These are phyloP conservation scores for Skeletonema tropicum DNA, from an alignment of 108 stramenopile species.

Conservation along the genomic window DNA sequence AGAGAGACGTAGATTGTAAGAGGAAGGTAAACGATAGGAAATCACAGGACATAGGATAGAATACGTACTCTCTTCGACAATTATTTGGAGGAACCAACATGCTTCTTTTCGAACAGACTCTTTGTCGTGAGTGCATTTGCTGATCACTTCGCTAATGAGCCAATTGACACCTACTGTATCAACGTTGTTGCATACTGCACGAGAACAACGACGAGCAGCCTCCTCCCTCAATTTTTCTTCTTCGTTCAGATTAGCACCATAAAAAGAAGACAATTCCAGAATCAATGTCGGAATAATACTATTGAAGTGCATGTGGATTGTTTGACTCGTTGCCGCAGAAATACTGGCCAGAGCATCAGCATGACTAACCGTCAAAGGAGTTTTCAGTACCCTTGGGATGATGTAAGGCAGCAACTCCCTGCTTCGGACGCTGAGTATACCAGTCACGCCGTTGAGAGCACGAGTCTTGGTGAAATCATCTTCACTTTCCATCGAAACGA, in stretches of 20 bases:
- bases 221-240: conserved; percentile 66
- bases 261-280: conserved; percentile 67
- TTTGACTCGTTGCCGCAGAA: conserved; percentile 82
- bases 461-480: conserved; percentile 64
- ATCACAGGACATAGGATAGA: not conserved
- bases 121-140: conserved; percentile 80
- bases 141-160: conserved; percentile 79
- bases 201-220: conserved; percentile 62
- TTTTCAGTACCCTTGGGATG: conserved; percentile 86
- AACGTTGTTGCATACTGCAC: conserved; percentile 67
- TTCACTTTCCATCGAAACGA: conserved; percentile 79
- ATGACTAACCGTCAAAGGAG: conserved; percentile 85
- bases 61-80: conserved; percentile 84
- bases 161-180: conserved; percentile 82
- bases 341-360: conserved; percentile 90
- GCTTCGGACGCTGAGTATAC: conserved; percentile 90
- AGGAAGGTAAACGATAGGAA: not conserved
- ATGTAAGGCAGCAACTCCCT: conserved; percentile 94
- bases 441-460: conserved; percentile 93
- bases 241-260: conserved; percentile 37
- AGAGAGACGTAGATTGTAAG: conserved; percentile 20
- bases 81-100: conserved; percentile 77
- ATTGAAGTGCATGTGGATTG: conserved; percentile 85
- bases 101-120: conserved; percentile 69
- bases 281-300: conserved; percentile 80